Evolutionary conservation across 228 moss, liverwort and hornwort species (phyloP).

Genomic region (Sphagnum fallax): DNA sequence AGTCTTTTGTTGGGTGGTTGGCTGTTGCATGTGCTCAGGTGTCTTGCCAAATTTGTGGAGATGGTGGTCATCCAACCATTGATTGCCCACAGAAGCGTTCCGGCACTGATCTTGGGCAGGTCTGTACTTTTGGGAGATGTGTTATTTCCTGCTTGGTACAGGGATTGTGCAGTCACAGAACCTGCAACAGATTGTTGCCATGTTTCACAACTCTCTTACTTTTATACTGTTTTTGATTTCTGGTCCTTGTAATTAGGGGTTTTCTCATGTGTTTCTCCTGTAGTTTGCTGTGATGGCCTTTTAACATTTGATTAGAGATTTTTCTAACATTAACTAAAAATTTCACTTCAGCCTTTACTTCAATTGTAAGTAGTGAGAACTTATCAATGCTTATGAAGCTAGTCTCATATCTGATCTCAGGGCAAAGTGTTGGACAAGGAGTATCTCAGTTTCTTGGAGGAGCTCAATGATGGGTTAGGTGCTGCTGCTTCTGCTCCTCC

Average conservation of each 20-base stretch:
- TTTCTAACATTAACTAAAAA: too few relatives aligned
- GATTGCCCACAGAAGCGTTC: conserved; percentile 53
- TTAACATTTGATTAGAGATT: too few relatives aligned
- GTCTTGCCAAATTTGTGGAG: conserved; percentile 63
- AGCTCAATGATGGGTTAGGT: conserved; percentile 60
- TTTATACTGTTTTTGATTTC: background rate
- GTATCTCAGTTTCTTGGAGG: conserved; percentile 75
- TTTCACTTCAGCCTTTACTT: too few relatives aligned
- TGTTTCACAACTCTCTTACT: background rate
- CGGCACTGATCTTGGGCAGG: conserved; percentile 15
- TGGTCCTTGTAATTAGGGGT: too few relatives aligned
- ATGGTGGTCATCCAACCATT: conserved; percentile 73
- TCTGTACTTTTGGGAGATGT: background rate
- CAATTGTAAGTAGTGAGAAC: too few relatives aligned
- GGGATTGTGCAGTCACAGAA: too few relatives aligned
- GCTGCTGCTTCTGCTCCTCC: conserved; percentile 26
- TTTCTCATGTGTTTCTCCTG: too few relatives aligned
- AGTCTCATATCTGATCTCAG: conserved; percentile 11
- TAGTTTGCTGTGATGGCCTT: too few relatives aligned
- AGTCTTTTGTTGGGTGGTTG: background rate
- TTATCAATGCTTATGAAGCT: background rate
- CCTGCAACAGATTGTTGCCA: background rate
- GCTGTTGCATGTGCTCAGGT: conserved; percentile 25
- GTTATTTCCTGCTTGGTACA: too few relatives aligned
- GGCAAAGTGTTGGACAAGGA: conserved; percentile 62